Evolutionary conservation across 805 yeast genomes (phyloP).

Genomic region (Kluyveromyces starmeri): DNA sequence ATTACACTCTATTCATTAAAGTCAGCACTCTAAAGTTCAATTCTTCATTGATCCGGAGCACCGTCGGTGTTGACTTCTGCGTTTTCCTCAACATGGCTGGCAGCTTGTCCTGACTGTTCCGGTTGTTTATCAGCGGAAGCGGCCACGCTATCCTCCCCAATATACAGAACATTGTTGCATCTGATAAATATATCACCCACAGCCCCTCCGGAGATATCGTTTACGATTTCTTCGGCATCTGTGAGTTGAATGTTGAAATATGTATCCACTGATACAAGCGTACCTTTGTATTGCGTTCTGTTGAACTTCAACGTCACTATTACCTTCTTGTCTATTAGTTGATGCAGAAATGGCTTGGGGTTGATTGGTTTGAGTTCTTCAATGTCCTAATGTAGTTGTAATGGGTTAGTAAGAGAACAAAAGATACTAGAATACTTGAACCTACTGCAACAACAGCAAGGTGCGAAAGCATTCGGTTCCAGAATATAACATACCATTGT

Average conservation of each 20-base stretch:
- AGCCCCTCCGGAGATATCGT: constrained; percentile 39
- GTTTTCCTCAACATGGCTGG: no score
- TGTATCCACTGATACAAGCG: constrained; percentile 69
- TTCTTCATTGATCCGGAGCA: no score
- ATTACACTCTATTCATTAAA: no score
- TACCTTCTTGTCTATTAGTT: constrained; percentile 61
- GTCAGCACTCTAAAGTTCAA: no score
- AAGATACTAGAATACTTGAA: no score
- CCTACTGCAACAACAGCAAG: no score
- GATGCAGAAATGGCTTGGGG: constrained; percentile 84
- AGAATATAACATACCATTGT: no score
- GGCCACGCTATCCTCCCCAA: no score
- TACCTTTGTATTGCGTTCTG: constrained; percentile 78
- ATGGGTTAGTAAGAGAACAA: constrained; percentile 2
- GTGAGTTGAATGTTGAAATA: constrained; percentile 84
- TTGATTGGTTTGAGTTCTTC: constrained; percentile 51
- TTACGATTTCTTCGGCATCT: constrained; percentile 45
- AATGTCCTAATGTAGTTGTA: neutral
- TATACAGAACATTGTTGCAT: constrained; percentile 83
- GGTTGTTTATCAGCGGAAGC: no score
- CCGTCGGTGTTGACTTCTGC: no score
- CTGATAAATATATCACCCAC: constrained; percentile 78
- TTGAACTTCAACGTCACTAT: constrained; percentile 85
- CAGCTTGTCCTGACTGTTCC: no score
- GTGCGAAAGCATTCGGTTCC: neutral